Base-by-base conservation (phyloP, 495 filamentous ascomycete species). In the Baudoinia panamericana region DNA sequence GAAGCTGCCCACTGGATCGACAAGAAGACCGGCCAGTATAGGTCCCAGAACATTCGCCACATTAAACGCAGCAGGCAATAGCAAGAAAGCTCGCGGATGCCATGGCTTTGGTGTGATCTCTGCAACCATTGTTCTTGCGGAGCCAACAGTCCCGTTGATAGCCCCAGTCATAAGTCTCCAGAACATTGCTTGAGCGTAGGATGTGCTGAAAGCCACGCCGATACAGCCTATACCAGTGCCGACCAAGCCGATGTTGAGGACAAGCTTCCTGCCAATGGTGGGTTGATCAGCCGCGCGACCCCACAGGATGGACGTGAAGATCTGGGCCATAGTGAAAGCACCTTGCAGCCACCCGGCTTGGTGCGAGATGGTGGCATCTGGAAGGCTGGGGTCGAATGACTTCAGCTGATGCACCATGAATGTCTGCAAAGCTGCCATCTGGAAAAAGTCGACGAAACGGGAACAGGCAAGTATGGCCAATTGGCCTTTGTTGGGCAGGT, bases 331-430 rank as follows among this genome's bases (percentile, higher is more conserved):
- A 1, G 56, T 59, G 43, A 59, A 59, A 6, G 50, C 28, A n/a
- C 54, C 56, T 32, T 53, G 51, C 19, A 59, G 43, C 27, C 56
- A 41, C 11, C 56, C 56, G 1, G 54, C 51, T 35, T 59, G 56
- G 36, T 54, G 53, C 13, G 53, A 47, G 15, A 59, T 56, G 7
- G 33, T 42, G 23, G 36, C 34, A 30, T 59, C 54, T 0, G 54
- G 40, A 10, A 56, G 43, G n/a, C 43, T 30, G 5, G 52, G 53
- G 21, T 66, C 63, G 26, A 64, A 55, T 4, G 45, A 39, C 30
- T 53, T 52, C 11, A 67, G 51, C 46, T 66, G 57, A 31, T 66
- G 57, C 50, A 65, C 83, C 76, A 87, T 80, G 59, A 84, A 87
- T 40, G 53, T 60, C 34, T 64, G 52, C 34, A 67, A 34, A 37